A percentile compares a stretch with the other conserved stretches of the same genome.
Evolutionary conservation across 108 stramenopile species (phyloP).

Genomic region (Epithemia pelagica): DNA sequence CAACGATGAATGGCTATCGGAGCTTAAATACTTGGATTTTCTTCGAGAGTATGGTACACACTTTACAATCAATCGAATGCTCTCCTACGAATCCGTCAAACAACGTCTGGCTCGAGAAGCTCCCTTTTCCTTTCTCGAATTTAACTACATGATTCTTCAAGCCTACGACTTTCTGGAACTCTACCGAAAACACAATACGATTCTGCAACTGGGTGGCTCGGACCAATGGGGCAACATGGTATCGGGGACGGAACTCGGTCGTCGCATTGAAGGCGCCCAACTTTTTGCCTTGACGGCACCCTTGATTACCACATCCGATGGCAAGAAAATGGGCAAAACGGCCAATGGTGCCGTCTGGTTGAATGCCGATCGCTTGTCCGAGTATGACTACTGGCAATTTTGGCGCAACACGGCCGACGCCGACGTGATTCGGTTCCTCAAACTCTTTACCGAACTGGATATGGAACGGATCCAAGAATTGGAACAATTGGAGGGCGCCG

Average conservation of each 20-base stretch:
- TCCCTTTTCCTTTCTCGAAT: slow-evolving; percentile 94
- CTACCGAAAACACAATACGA: slow-evolving; percentile 64
- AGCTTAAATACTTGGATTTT: slow-evolving; percentile 84
- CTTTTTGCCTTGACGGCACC: slow-evolving; percentile 96
- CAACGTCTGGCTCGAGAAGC: slow-evolving; percentile 87
- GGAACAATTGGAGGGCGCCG: slow-evolving; percentile 60
- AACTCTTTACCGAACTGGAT: slow-evolving; percentile 90
- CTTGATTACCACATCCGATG: slow-evolving; percentile 93
- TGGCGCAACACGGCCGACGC: slow-evolving; percentile 95
- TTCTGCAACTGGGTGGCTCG: slow-evolving; percentile 92
- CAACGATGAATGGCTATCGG: slow-evolving; percentile 91
- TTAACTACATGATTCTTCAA: slow-evolving; percentile 98
- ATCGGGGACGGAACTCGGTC: slow-evolving; percentile 87
- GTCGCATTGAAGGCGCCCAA: slow-evolving; percentile 74
- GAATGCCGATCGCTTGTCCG: slow-evolving; percentile 80
- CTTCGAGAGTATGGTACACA: slow-evolving; percentile 94
- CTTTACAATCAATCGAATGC: slow-evolving; percentile 97
- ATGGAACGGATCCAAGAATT: slow-evolving; percentile 74
- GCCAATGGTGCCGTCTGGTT: slow-evolving; percentile 97
- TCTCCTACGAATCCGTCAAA: slow-evolving; percentile 91
- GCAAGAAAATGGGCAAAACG: slow-evolving; percentile 99
- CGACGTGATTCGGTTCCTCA: slow-evolving; percentile 90
- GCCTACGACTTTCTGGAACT: slow-evolving; percentile 97
- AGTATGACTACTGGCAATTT: slow-evolving; percentile 99
- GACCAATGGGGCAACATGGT: slow-evolving; percentile 99